phyloP scores from a whole-genome alignment of 2,329 filamentous ascomycete genomes.

The Ramularia endophylla region DNA sequence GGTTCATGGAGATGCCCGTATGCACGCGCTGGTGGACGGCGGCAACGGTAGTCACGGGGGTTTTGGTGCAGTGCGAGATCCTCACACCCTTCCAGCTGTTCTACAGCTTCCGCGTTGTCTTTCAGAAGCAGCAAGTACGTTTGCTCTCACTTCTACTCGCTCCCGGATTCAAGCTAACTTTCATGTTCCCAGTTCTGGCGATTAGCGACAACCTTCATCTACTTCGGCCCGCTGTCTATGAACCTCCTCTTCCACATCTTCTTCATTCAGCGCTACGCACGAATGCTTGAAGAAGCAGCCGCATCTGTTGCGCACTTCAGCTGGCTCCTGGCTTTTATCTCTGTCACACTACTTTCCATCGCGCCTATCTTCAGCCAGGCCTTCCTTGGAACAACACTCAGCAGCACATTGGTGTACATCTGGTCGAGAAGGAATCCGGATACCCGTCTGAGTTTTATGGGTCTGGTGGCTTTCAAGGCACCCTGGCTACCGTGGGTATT shows the following conservation, averaged over 20 bases:
- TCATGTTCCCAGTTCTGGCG: constrained; percentile 80
- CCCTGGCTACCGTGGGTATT: constrained; percentile 95
- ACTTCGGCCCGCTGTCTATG: constrained; percentile 90
- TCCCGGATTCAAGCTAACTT: not conserved
- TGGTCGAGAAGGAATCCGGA: constrained; percentile 95
- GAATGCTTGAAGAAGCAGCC: constrained; percentile 91
- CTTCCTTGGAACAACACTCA: constrained; percentile 89
- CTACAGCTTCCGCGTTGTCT: constrained; percentile 91
- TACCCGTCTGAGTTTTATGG: constrained; percentile 72
- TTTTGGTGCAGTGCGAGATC: constrained; percentile 88
- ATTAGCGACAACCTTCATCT: constrained; percentile 91
- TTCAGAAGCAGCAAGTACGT: constrained; percentile 80
- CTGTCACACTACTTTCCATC: constrained; percentile 68
- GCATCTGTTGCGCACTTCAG: constrained; percentile 91
- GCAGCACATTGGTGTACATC: constrained; percentile 92
- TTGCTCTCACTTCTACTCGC: not conserved
- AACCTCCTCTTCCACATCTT: constrained; percentile 97
- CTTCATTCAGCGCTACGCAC: constrained; percentile 94
- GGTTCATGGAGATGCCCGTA: constrained; percentile 98
- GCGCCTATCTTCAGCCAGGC: constrained; percentile 86
- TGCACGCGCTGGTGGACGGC: constrained; percentile 97
- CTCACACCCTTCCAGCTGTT: constrained; percentile 93
- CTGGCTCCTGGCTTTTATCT: constrained; percentile 86
- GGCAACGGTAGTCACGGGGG: constrained; percentile 78
- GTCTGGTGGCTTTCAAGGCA: constrained; percentile 83